Evolutionary conservation across 768 basidiomycete genomes (phyloP), one percentile per base, ranked within the genome.

Genomic region (Suillus paluster): DNA sequence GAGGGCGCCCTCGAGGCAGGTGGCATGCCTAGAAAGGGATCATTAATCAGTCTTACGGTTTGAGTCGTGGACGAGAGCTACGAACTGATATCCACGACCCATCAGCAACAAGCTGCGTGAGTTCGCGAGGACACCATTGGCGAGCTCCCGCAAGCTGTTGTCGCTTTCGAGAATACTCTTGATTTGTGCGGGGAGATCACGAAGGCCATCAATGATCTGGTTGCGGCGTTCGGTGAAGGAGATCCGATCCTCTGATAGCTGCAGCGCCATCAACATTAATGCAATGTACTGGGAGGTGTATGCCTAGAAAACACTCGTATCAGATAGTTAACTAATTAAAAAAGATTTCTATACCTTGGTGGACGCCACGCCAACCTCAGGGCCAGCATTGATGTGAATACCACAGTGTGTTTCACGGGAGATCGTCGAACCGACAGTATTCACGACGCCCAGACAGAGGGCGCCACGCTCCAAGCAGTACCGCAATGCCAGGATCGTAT

Each of bases 271-370:
- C 90, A 99, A 95, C 77, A 97, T 81, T 54, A 99, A 84, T 6
- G 97, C 97, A 64, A 99, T 95, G 79, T 98, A 99, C 80, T 99
- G 97, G 45, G 96, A 98, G 9, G 97, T 99, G 78, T 98, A 99
- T 3, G 97, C 97, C 92, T 93, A 64, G 12, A 61, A 54, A 57
- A 8, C 45, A 53, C 54, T 39, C 45, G 59, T 39, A 38, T 33
- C 44, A 62, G 56, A 12, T 39, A 30, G 3, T 21, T 52, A 19
- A n/a, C 12, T 11, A 7, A 30, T 8, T 0, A 5, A 1, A 45
- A 33, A 49, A 25, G 25, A 5, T 15, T 23, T 52, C 48, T 57
- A 52, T 48, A 89, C 91, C 87, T 99, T 99, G 63, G 97, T 99
- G 19, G 95, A 98, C 6, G 97, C 97, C 62, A 99, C 97, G 84